These are phyloP conservation scores for Coemansia sp. DNA, from an alignment of 192 early-diverging fungal genomes.

Conservation along the genomic window DNA sequence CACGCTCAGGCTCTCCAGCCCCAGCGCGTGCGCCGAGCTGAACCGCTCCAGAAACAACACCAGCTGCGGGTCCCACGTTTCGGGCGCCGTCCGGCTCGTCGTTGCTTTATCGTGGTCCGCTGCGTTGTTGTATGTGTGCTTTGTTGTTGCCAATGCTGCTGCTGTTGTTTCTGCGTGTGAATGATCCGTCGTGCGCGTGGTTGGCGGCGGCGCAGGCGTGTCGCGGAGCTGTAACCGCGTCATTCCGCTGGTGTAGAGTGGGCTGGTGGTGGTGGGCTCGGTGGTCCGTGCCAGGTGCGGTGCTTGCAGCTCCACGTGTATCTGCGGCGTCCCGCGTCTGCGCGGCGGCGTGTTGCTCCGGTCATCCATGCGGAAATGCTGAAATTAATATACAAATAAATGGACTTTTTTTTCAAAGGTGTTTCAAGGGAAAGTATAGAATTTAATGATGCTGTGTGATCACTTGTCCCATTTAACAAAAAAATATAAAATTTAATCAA, in stretches of 20 bases:
- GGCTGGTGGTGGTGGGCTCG: background rate
- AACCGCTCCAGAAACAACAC: conserved; percentile 30
- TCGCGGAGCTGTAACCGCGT: conserved; percentile 27
- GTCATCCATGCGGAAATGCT: too few relatives aligned
- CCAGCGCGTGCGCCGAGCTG: conserved; percentile 40
- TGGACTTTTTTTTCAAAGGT: too few relatives aligned
- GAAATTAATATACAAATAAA: too few relatives aligned
- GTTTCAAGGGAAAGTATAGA: too few relatives aligned
- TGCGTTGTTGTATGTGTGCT: too few relatives aligned
- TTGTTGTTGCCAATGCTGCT: too few relatives aligned
- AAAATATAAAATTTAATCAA: too few relatives aligned
- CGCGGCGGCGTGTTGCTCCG: conserved; percentile 6
- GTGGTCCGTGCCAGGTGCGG: conserved; percentile 25
- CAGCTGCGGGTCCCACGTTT: conserved; percentile 33
- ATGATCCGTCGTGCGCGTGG: conserved; percentile 40
- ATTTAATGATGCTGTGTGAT: too few relatives aligned
- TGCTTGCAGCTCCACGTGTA: conserved; percentile 21
- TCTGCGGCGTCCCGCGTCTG: conserved; percentile 21
- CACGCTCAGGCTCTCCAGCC: conserved; percentile 35
- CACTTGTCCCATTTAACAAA: too few relatives aligned
- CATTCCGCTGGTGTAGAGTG: conserved; percentile 14
- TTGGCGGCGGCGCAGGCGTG: conserved; percentile 16
- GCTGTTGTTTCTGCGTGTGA: conserved; percentile 12
- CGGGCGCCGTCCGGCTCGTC: conserved; percentile 9
- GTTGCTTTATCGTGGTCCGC: background rate